These are phyloP conservation scores for Vitis labrusca DNA, from an alignment of 164 flowering plant species.

Conservation along the genomic window DNA sequence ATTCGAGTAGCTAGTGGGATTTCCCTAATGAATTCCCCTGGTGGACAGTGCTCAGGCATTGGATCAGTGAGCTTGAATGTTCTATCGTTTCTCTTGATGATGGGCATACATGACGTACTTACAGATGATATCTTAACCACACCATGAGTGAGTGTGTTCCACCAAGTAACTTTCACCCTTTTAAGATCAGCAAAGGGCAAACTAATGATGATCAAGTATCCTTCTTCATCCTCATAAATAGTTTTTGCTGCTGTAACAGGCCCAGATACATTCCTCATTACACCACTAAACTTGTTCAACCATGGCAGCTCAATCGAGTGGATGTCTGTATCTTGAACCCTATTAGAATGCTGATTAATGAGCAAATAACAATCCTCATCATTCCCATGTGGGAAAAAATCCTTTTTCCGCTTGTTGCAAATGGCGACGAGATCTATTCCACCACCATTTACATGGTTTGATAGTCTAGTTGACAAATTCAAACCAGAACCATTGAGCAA, in stretches of 20 bases:
- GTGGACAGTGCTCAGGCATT: constrained; percentile 26
- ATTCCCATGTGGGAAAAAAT: constrained; percentile 12
- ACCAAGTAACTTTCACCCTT: constrained; percentile 22
- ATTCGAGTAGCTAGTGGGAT: constrained; percentile 18
- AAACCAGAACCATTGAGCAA: constrained; percentile 15
- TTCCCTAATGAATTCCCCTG: constrained; percentile 24
- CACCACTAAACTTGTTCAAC: constrained; percentile 38
- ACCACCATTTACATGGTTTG: constrained; percentile 16
- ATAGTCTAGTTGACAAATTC: constrained; percentile 16
- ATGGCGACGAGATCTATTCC: constrained; percentile 14
- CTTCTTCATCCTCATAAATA: constrained; percentile 22
- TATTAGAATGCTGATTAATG: constrained; percentile 12
- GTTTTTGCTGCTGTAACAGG: constrained; percentile 43
- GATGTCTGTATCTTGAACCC: constrained; percentile 19
- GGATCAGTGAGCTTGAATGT: constrained; percentile 22
- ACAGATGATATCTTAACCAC: constrained; percentile 17
- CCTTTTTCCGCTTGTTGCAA: constrained; percentile 20
- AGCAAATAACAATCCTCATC: constrained; percentile 11
- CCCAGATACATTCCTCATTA: constrained; percentile 38
- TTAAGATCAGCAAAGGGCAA: constrained; percentile 22
- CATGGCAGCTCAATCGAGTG: constrained; percentile 31
- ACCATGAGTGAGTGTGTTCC: constrained; percentile 19
- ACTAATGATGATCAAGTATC: constrained; percentile 19
- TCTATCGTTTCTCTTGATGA: constrained; percentile 15
- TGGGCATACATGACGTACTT: constrained; percentile 16